These are phyloP conservation scores for Tolypocladium tundrense DNA, from an alignment of 2,329 filamentous ascomycete species.

Conservation along the genomic window DNA sequence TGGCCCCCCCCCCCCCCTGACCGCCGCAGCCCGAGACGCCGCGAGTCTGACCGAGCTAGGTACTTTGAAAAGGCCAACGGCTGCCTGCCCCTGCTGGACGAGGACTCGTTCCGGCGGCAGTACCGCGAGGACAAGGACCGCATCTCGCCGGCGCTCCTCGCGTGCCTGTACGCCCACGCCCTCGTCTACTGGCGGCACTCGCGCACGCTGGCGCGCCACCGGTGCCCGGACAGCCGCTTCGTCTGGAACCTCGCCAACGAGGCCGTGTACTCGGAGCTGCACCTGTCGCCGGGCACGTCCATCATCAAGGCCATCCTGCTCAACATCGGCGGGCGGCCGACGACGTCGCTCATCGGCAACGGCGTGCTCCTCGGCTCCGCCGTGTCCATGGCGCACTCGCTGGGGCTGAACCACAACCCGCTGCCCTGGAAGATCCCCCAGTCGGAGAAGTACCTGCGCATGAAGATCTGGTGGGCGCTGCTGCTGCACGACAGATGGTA, in stretches of 20 bases:
- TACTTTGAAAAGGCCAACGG: conserved; percentile 46
- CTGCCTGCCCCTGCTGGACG: conserved; percentile 53
- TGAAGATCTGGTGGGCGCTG: conserved; percentile 47
- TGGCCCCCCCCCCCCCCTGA: conserved; percentile 11
- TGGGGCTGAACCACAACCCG: conserved; percentile 45
- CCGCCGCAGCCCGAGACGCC: neutral
- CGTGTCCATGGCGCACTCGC: conserved; percentile 40
- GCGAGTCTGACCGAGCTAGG: conserved; percentile 16
- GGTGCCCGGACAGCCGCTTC: conserved; percentile 47
- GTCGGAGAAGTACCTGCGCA: conserved; percentile 38
- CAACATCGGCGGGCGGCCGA: conserved; percentile 49
- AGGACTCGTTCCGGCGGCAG: conserved; percentile 38
- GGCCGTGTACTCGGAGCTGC: conserved; percentile 48
- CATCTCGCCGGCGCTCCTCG: conserved; percentile 45
- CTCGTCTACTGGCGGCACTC: conserved; percentile 47
- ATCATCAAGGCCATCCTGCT: conserved; percentile 47
- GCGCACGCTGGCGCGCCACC: conserved; percentile 28
- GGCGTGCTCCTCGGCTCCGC: conserved; percentile 38
- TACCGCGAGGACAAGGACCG: conserved; percentile 33
- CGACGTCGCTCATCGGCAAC: conserved; percentile 49
- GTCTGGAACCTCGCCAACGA: conserved; percentile 53
- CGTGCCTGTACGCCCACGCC: conserved; percentile 47
- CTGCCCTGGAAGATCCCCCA: conserved; percentile 40
- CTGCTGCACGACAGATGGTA: conserved; percentile 46
- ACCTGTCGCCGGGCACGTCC: conserved; percentile 46